phyloP scores from a whole-genome alignment of 208 protist species.

The Baffinella frigidus region DNA sequence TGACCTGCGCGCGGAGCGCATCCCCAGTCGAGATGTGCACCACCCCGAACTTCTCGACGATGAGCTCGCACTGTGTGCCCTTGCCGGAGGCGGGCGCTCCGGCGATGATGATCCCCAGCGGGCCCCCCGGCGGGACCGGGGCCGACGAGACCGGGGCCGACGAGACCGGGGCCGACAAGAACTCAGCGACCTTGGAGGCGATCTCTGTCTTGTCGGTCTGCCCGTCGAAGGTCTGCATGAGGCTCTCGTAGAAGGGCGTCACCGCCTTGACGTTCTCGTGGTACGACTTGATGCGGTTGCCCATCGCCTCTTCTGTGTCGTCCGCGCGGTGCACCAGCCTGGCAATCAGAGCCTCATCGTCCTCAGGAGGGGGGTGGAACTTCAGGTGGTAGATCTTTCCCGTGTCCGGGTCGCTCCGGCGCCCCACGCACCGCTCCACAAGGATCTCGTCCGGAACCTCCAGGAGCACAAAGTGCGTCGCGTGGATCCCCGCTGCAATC shows the following conservation, averaged over 20 bases:
- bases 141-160: background rate
- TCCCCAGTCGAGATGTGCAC: slow-evolving; percentile 83
- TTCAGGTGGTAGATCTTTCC: slow-evolving; percentile 67
- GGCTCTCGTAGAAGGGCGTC: background rate
- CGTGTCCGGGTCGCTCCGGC: slow-evolving; percentile 47
- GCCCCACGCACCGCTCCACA: slow-evolving; percentile 59
- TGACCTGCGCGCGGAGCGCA: slow-evolving; percentile 75
- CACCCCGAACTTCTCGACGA: slow-evolving; percentile 82
- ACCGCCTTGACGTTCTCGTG: slow-evolving; percentile 40
- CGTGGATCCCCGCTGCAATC: slow-evolving; percentile 35
- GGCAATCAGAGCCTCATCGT: background rate
- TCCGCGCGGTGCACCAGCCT: slow-evolving; percentile 63
- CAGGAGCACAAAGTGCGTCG: slow-evolving; percentile 17
- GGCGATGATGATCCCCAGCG: slow-evolving; percentile 19
- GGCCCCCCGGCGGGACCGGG: background rate
- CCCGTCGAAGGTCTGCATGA: slow-evolving; percentile 8
- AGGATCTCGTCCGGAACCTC: slow-evolving; percentile 55
- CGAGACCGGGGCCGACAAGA: background rate
- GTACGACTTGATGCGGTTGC: slow-evolving; percentile 52
- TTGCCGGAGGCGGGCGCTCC: slow-evolving; percentile 86
- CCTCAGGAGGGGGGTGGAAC: slow-evolving; percentile 55
- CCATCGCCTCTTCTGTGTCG: slow-evolving; percentile 63
- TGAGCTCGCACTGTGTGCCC: slow-evolving; percentile 80
- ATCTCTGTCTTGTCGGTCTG: background rate
- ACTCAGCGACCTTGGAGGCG: background rate